Conservation (phyloP, 108 stramenopile species). For the Fistulifera pelliculosa region DNA sequence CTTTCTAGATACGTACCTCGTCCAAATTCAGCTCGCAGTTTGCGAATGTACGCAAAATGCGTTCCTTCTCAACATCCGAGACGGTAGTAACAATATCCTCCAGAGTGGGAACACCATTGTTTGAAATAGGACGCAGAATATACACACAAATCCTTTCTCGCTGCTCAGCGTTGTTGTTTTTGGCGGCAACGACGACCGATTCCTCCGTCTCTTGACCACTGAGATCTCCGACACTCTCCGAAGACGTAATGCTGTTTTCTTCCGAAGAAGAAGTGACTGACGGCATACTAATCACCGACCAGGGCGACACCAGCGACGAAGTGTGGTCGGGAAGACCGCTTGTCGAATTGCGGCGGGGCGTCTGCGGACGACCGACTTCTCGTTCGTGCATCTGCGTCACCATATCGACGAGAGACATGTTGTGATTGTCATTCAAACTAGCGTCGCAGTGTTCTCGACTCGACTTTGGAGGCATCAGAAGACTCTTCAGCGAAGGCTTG, state of each 20-base stretch:
- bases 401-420: constrained; percentile 1
- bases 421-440: too few species aligned
- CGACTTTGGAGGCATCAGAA: too few species aligned
- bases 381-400: background rate
- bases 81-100: constrained; percentile 35
- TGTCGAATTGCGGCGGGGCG: background rate
- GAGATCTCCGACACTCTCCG: background rate
- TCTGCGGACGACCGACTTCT: background rate
- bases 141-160: constrained; percentile 35
- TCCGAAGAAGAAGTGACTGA: background rate
- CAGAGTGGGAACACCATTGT: constrained; percentile 22
- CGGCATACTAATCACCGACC: too few species aligned
- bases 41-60: constrained; percentile 29
- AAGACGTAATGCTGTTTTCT: background rate
- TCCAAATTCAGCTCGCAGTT: constrained; percentile 25
- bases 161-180: background rate
- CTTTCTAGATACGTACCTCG: too few species aligned
- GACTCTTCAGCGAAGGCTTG: too few species aligned
- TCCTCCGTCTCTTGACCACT: background rate
- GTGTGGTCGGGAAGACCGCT: background rate
- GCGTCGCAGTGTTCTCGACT: too few species aligned
- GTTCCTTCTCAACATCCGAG: constrained; percentile 20
- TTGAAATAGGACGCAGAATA: constrained; percentile 22
- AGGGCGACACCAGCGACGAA: too few species aligned
- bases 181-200: background rate